Conservation (phyloP, 495 filamentous ascomycete species). For the Hypoxylon lenormandii region DNA sequence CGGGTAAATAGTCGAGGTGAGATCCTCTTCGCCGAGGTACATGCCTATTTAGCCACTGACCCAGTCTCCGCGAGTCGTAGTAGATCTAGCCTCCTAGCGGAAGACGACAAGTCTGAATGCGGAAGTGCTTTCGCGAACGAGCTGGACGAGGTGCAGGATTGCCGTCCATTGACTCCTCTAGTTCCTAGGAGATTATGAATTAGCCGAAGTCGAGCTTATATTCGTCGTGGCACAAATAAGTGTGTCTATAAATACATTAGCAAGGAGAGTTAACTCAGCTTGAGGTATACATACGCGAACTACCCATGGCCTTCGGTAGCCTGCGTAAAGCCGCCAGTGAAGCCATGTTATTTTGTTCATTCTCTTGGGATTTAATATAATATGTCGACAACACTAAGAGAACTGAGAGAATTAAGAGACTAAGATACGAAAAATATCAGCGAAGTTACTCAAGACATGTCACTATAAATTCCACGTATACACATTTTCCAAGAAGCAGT, state of each 20-base stretch:
- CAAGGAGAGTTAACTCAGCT: not conserved
- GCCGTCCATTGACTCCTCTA: not conserved
- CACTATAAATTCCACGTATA: slow-evolving; percentile 2
- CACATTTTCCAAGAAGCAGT: not conserved
- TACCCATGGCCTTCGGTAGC: too few species aligned
- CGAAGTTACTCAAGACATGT: not conserved
- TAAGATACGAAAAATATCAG: not conserved
- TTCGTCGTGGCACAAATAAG: not conserved
- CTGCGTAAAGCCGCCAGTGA: not conserved
- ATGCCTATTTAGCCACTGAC: slow-evolving; percentile 43
- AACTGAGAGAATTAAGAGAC: not conserved
- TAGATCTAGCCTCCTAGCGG: slow-evolving; percentile 31
- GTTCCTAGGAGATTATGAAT: not conserved
- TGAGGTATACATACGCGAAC: not conserved
- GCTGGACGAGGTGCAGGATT: not conserved
- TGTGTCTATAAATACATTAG: not conserved
- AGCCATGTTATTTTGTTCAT: not conserved
- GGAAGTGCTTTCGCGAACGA: slow-evolving; percentile 4
- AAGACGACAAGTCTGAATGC: slow-evolving; percentile 19
- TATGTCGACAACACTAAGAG: not conserved
- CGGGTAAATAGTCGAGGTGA: slow-evolving; percentile 47
- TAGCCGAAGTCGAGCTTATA: not conserved
- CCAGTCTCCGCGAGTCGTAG: slow-evolving; percentile 14
- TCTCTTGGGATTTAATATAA: not conserved
- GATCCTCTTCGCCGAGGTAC: slow-evolving; percentile 43